Conservation (phyloP, 1,284 basidiomycete species). For the Malassezia dermatis region DNA sequence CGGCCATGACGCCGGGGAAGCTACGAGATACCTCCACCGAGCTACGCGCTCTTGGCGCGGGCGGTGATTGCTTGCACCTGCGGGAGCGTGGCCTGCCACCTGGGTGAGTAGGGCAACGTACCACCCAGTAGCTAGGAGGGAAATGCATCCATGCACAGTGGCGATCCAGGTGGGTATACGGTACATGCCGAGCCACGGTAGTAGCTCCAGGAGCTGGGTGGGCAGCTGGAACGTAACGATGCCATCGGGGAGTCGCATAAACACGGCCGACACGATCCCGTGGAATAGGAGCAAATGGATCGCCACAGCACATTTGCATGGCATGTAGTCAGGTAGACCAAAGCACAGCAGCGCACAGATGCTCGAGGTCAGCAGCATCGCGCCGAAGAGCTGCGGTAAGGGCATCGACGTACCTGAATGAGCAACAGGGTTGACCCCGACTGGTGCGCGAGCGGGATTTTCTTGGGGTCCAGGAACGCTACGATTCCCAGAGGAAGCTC, state of each 20-base stretch:
- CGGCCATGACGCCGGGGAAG: background rate
- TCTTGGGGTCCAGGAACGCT: background rate
- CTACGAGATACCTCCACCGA: conserved; percentile 1
- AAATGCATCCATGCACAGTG: conserved; percentile 22
- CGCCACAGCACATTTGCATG: conserved; percentile 69
- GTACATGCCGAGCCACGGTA: conserved; percentile 10
- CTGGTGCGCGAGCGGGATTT: background rate
- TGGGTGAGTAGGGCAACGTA: conserved; percentile 5
- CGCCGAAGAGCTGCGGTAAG: conserved; percentile 9
- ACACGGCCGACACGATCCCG: conserved; percentile 60
- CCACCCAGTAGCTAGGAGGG: conserved; percentile 22
- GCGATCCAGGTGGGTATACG: conserved; percentile 15
- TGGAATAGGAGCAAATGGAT: conserved; percentile 68
- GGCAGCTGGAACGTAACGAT: conserved; percentile 67
- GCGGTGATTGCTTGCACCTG: conserved; percentile 4
- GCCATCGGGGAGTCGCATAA: conserved; percentile 60
- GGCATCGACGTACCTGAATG: conserved; percentile 3
- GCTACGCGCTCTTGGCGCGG: conserved; percentile 1
- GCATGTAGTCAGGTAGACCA: conserved; percentile 59
- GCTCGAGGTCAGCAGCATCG: background rate
- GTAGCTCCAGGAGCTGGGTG: conserved; percentile 53
- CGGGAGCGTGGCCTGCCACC: conserved; percentile 16
- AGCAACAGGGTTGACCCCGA: background rate
- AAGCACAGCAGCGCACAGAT: conserved; percentile 23
- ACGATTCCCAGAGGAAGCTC: conserved; percentile 11